These are phyloP conservation scores for Ophiocordyceps robertsii DNA, from an alignment of 2,329 filamentous ascomycete genomes.

Conservation along the genomic window DNA sequence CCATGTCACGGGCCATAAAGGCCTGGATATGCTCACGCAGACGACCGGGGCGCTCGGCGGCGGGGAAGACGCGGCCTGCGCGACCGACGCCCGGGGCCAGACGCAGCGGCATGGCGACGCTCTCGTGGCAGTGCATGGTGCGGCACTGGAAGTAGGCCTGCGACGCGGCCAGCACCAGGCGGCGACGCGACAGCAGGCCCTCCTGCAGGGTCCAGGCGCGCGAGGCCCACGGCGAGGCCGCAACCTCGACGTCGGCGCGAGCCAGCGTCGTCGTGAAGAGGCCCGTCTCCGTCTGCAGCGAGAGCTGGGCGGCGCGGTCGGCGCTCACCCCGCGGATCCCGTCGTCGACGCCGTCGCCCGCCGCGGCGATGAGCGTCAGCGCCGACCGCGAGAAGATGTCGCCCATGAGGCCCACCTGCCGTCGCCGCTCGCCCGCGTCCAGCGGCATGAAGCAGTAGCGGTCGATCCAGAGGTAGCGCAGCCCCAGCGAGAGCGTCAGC, in stretches of 20 bases:
- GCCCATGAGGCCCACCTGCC: slow-evolving; percentile 18
- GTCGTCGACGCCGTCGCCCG: slow-evolving; percentile 14
- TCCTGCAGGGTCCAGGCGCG: slow-evolving; percentile 24
- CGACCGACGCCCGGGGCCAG: slow-evolving; percentile 14
- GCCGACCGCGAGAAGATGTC: slow-evolving; percentile 19
- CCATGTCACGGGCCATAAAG: slow-evolving; percentile 17
- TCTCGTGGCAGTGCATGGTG: slow-evolving; percentile 22
- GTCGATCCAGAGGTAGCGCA: slow-evolving; percentile 24
- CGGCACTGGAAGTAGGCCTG: slow-evolving; percentile 25
- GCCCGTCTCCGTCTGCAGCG: slow-evolving; percentile 16
- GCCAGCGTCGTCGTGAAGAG: slow-evolving; percentile 22
- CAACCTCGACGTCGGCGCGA: slow-evolving; percentile 20
- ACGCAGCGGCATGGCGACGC: slow-evolving; percentile 17
- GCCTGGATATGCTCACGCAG: slow-evolving; percentile 15
- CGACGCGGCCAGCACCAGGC: slow-evolving; percentile 21
- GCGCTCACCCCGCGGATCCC: slow-evolving; percentile 21
- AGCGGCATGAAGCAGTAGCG: slow-evolving; percentile 19
- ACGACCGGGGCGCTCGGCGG: slow-evolving; percentile 11
- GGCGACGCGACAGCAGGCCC: slow-evolving; percentile 19
- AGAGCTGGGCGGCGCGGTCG: slow-evolving; percentile 20
- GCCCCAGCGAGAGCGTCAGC: slow-evolving; percentile 17
- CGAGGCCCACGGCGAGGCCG: slow-evolving; percentile 19
- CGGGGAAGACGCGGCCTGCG: slow-evolving; percentile 18
- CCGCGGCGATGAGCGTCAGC: slow-evolving; percentile 21
- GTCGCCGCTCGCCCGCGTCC: slow-evolving; percentile 10